Conservation (phyloP, 2,329 filamentous ascomycete genomes). For the Neopestalotiopsis clavispora region DNA sequence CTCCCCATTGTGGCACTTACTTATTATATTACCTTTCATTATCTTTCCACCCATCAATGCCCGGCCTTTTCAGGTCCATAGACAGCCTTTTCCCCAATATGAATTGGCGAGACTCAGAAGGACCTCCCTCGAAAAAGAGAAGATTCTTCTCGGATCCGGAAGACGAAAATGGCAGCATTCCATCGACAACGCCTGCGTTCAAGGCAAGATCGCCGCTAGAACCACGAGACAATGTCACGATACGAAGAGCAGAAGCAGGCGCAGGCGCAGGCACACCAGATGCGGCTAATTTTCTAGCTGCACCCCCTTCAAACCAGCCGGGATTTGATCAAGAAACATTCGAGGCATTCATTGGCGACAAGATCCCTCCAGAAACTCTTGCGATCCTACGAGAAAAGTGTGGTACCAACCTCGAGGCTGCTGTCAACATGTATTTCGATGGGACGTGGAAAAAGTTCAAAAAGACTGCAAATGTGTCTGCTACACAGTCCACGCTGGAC, state of each 20-base stretch:
- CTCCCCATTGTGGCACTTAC: not conserved
- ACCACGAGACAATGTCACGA: conserved; percentile 26
- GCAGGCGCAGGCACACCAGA: not conserved
- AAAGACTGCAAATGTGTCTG: conserved; percentile 28
- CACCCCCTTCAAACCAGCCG: conserved; percentile 15
- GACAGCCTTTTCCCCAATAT: conserved; percentile 32
- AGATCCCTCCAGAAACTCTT: conserved; percentile 54
- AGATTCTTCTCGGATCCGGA: conserved; percentile 47
- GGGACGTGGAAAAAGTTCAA: conserved; percentile 65
- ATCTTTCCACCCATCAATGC: conserved; percentile 1
- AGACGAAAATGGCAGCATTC: conserved; percentile 25
- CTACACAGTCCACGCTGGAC: conserved; percentile 17
- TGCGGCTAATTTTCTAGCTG: conserved; percentile 19
- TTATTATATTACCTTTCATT: not conserved
- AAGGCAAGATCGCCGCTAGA: conserved; percentile 26
- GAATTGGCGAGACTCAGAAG: conserved; percentile 41
- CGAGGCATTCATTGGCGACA: conserved; percentile 63
- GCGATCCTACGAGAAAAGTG: conserved; percentile 58
- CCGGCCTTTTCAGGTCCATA: conserved; percentile 5
- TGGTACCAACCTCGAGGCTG: conserved; percentile 62
- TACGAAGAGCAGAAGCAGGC: conserved; percentile 10
- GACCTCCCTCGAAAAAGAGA: conserved; percentile 41
- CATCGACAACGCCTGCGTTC: conserved; percentile 21
- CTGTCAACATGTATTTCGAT: conserved; percentile 74
- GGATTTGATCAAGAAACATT: conserved; percentile 63